Percentiles rank a stretch among this genome's conserved stretches.
Conservation (phyloP, 2,329 filamentous ascomycete genomes). For the Acrocalymma vagum region DNA sequence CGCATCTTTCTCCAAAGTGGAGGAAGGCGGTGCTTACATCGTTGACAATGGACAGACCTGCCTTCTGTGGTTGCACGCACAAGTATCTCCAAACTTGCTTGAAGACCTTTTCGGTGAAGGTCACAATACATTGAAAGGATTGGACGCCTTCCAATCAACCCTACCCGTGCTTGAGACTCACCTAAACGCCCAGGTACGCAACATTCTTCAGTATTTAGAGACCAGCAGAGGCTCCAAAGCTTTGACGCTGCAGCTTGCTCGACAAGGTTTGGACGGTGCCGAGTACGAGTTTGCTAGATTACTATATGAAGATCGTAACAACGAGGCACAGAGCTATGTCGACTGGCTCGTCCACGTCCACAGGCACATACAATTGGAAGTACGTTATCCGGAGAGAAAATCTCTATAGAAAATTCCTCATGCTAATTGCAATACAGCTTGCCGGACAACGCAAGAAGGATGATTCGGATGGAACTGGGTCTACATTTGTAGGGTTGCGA, state of each 20-base stretch:
- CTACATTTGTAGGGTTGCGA: slow-evolving; percentile 48
- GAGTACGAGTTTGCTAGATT: slow-evolving; percentile 96
- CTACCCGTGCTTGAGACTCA: slow-evolving; percentile 89
- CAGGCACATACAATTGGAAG: slow-evolving; percentile 88
- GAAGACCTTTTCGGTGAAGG: slow-evolving; percentile 88
- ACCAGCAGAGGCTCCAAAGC: slow-evolving; percentile 85
- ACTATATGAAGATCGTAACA: slow-evolving; percentile 93
- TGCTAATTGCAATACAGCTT: slow-evolving; percentile 49
- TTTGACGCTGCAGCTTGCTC: slow-evolving; percentile 85
- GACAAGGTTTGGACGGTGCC: slow-evolving; percentile 91
- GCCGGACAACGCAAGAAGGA: slow-evolving; percentile 77
- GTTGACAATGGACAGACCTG: slow-evolving; percentile 95
- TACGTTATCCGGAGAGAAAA: slow-evolving; percentile 34
- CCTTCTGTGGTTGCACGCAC: slow-evolving; percentile 89
- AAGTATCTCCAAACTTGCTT: slow-evolving; percentile 91
- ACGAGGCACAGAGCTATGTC: slow-evolving; percentile 97
- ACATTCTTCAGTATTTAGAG: slow-evolving; percentile 87
- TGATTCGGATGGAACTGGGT: slow-evolving; percentile 54
- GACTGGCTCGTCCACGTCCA: slow-evolving; percentile 98
- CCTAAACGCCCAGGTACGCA: slow-evolving; percentile 92
- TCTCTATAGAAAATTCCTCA: neutral
- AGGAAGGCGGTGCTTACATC: slow-evolving; percentile 92
- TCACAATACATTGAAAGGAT: slow-evolving; percentile 72
- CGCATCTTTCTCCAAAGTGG: slow-evolving; percentile 85
- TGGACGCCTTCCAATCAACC: slow-evolving; percentile 83